These are phyloP conservation scores for Neotropicomus parvogracilis DNA, from an alignment of 1,284 basidiomycete genomes.

Conservation along the genomic window DNA sequence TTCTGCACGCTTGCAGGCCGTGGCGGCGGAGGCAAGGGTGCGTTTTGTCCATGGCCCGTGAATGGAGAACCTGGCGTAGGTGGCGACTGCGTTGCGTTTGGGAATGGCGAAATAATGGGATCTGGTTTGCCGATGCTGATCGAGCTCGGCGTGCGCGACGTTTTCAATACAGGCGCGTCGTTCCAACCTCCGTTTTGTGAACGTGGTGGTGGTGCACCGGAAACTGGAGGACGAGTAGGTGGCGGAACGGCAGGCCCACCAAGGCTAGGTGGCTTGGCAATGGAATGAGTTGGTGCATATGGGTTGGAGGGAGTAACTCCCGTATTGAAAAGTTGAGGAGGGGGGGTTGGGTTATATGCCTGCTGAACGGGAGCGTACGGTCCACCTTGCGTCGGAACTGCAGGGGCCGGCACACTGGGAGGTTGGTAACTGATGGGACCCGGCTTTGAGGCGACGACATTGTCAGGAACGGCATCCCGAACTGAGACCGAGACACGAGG, in stretches of 20 bases:
- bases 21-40: slow-evolving; percentile 55
- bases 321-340: too few species aligned
- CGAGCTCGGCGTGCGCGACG: slow-evolving; percentile 52
- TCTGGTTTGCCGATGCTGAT: slow-evolving; percentile 51
- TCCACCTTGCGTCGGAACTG: slow-evolving; percentile 13
- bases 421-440: slow-evolving; percentile 2
- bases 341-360: slow-evolving; percentile 1
- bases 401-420: slow-evolving; percentile 14
- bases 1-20: slow-evolving; percentile 59
- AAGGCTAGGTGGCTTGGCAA: slow-evolving; percentile 14
- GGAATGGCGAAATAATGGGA: slow-evolving; percentile 88
- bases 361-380: slow-evolving; percentile 13
- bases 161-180: slow-evolving; percentile 63
- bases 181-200: slow-evolving; percentile 86
- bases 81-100: slow-evolving; percentile 59
- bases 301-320: slow-evolving; percentile 15
- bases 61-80: slow-evolving; percentile 44
- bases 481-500: slow-evolving; percentile 23
- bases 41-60: slow-evolving; percentile 38
- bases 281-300: slow-evolving; percentile 25
- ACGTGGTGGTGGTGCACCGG: slow-evolving; percentile 43
- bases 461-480: slow-evolving; percentile 24
- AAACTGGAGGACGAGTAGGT: slow-evolving; percentile 21
- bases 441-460: slow-evolving; percentile 15
- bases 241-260: slow-evolving; percentile 24